Conservation (phyloP, 306 rosid genomes). For the Luffa aegyptiaca region DNA sequence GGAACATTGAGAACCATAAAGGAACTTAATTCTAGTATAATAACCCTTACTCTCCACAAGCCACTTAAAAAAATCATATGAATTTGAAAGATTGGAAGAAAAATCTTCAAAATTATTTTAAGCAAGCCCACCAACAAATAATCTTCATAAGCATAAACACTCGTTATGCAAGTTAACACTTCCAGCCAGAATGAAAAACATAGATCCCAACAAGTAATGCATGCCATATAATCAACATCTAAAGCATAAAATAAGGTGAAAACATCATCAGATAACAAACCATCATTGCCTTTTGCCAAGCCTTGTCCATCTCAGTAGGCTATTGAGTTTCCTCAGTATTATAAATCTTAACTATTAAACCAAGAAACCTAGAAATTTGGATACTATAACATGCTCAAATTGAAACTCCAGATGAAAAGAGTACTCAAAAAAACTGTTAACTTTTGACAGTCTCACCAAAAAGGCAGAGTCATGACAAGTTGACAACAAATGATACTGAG, state of each 20-base stretch:
- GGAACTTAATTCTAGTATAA: background rate
- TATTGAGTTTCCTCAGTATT: background rate
- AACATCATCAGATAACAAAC: background rate
- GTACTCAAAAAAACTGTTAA: background rate
- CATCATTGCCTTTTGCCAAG: background rate
- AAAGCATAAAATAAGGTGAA: background rate
- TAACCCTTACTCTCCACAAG: background rate
- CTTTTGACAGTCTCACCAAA: background rate
- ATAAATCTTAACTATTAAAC: background rate
- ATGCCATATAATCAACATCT: background rate
- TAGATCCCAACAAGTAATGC: background rate
- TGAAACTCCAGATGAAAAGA: background rate
- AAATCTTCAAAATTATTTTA: background rate
- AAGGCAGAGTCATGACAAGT: background rate
- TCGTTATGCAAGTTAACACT: background rate
- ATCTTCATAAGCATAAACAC: background rate
- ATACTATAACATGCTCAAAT: background rate
- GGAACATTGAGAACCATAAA: background rate
- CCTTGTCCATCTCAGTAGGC: background rate
- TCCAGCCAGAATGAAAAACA: constrained; percentile 2
- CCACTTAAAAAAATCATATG: background rate
- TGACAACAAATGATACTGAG: background rate
- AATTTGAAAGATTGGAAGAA: background rate
- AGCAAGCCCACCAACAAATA: background rate
- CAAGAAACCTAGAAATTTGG: background rate